phyloP scores from a whole-genome alignment of 1,284 basidiomycete genomes.

The Cutaneotrichosporon sp. region DNA sequence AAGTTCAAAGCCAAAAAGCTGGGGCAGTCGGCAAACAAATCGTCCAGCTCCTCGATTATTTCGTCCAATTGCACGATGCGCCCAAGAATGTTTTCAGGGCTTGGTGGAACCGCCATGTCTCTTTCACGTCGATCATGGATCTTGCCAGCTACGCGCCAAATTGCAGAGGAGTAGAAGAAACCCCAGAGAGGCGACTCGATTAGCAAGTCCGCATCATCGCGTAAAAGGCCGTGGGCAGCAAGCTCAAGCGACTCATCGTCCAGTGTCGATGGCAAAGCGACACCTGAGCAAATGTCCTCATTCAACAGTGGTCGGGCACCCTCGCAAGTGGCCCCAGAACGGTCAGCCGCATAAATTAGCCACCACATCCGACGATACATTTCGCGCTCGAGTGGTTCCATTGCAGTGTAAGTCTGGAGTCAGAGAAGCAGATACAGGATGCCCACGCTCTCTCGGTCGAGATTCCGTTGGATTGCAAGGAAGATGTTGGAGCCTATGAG shows the following conservation, averaged over 20 bases:
- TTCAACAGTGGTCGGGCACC: constrained; percentile 1
- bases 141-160: constrained; percentile 5
- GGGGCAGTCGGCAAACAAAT: not conserved
- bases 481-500: constrained; percentile 6
- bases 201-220: not conserved
- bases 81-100: not conserved
- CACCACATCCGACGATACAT: constrained; percentile 8
- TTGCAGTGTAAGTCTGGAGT: not conserved
- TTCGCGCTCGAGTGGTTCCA: constrained; percentile 5
- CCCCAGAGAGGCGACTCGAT: constrained; percentile 1
- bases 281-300: constrained; percentile 2
- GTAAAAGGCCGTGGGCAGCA: not conserved
- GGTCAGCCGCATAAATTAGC: constrained; percentile 5
- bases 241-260: constrained; percentile 2
- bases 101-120: not conserved
- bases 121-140: not conserved
- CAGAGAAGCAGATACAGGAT: too few relatives aligned
- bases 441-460: constrained; percentile 3
- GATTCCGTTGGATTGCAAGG: constrained; percentile 3
- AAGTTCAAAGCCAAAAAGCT: not conserved
- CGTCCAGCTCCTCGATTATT: constrained; percentile 5
- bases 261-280: not conserved
- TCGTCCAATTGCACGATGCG: constrained; percentile 1
- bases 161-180: not conserved
- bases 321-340: constrained; percentile 1